Percentiles rank a stretch among this genome's conserved stretches.
Evolutionary conservation across 2,329 filamentous ascomycete species (phyloP).

Genomic region (Hymenoscyphus occultus): DNA sequence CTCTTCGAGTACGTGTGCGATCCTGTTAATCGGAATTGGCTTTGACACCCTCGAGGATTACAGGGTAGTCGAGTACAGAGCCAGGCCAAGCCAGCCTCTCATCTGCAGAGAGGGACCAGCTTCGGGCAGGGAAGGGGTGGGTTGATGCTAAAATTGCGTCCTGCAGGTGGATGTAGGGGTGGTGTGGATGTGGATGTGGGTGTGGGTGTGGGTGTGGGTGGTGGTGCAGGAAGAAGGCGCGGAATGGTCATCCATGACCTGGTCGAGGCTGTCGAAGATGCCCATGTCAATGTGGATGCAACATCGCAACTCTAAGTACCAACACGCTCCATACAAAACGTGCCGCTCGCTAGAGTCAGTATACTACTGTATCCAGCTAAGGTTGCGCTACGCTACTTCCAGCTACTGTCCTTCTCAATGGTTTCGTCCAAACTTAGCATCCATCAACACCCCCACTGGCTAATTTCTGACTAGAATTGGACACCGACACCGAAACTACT

Average conservation of each 20-base stretch:
- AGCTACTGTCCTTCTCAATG: not conserved
- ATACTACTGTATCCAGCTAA: not conserved
- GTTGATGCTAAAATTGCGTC: conserved; percentile 22
- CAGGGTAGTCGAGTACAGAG: not conserved
- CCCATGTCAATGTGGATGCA: too few species aligned
- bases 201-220: too few species aligned
- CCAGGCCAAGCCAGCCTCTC: conserved; percentile 3
- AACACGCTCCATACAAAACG: not conserved
- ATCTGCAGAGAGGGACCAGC: conserved; percentile 3
- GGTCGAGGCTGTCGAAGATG: too few species aligned
- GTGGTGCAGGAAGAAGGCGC: conserved; percentile 6
- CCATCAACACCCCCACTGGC: not conserved
- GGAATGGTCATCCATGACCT: not conserved
- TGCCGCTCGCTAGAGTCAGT: not conserved
- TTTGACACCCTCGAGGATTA: not conserved
- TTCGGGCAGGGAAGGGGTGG: too few species aligned
- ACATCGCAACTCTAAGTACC: too few species aligned
- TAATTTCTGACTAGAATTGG: too few species aligned
- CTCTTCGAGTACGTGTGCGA: not conserved
- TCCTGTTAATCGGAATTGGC: not conserved
- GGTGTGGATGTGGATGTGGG: too few species aligned
- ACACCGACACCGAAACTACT: too few species aligned
- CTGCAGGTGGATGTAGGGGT: not conserved
- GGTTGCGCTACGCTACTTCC: not conserved
- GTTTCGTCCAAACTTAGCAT: not conserved